phyloP scores from a whole-genome alignment of 257 asterid species.

The Handroanthus guayacan region DNA sequence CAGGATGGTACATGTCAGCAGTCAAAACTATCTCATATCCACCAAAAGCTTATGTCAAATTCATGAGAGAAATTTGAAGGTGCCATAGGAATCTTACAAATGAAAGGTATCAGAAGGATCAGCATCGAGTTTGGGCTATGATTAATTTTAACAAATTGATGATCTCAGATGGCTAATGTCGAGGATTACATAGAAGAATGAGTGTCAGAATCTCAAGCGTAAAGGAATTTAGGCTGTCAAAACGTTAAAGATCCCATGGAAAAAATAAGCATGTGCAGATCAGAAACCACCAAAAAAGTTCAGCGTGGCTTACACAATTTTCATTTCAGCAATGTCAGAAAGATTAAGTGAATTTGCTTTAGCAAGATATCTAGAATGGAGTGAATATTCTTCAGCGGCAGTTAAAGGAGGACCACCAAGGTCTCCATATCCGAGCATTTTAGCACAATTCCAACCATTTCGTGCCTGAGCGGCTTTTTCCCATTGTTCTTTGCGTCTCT shows the following conservation, averaged over 20 bases:
- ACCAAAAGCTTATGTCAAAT: too few relatives aligned
- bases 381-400: slow-evolving; percentile 92
- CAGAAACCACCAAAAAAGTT: slow-evolving; percentile 18
- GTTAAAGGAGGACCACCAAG: slow-evolving; percentile 87
- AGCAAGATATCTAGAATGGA: slow-evolving; percentile 93
- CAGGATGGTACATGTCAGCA: too few relatives aligned
- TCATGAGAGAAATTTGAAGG: too few relatives aligned
- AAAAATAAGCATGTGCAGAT: slow-evolving; percentile 20
- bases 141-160: background rate
- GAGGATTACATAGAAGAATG: background rate
- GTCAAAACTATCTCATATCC: too few relatives aligned
- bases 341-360: slow-evolving; percentile 91
- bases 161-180: background rate
- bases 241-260: background rate
- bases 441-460: slow-evolving; percentile 68
- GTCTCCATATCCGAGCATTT: slow-evolving; percentile 92
- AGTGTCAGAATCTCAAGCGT: background rate
- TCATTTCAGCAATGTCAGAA: slow-evolving; percentile 94
- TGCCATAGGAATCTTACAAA: background rate
- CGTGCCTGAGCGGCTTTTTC: slow-evolving; percentile 85
- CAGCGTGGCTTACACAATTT: slow-evolving; percentile 74
- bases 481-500: slow-evolving; percentile 88
- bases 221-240: background rate
- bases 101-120: background rate
- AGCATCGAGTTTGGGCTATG: slow-evolving; percentile 3